Conservation (phyloP, 495 filamentous ascomycete genomes). For the Penicillium nucicola region DNA sequence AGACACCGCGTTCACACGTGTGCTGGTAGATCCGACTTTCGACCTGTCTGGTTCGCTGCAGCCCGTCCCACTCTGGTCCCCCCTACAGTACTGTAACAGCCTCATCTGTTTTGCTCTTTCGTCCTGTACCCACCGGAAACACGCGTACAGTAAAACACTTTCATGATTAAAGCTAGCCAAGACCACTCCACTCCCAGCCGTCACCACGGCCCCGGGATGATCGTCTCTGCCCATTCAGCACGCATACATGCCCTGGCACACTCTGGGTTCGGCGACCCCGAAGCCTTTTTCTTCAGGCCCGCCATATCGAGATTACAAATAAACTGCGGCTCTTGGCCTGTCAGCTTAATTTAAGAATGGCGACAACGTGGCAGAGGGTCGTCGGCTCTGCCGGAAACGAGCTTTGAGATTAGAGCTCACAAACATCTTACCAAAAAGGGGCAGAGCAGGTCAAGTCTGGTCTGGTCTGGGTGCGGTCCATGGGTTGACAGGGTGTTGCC, state of each 20-base stretch:
- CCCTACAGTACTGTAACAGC: too few relatives aligned
- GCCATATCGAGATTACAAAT: not conserved
- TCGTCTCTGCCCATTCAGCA: not conserved
- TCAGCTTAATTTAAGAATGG: not conserved
- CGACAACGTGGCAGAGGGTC: not conserved
- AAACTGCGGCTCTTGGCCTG: not conserved
- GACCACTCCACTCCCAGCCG: constrained; percentile 9
- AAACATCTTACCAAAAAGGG: too few relatives aligned
- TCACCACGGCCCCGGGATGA: constrained; percentile 14
- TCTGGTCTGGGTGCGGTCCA: too few relatives aligned
- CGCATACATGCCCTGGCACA: not conserved
- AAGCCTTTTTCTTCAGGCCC: constrained; percentile 6
- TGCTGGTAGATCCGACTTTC: not conserved
- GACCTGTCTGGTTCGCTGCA: constrained; percentile 3
- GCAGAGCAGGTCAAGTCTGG: too few relatives aligned
- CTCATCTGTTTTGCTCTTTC: not conserved
- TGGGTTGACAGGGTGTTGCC: too few relatives aligned
- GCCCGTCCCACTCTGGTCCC: not conserved
- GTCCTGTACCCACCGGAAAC: too few relatives aligned
- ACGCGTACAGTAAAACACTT: too few relatives aligned
- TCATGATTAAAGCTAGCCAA: constrained; percentile 10
- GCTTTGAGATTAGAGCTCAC: not conserved
- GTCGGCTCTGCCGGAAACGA: not conserved
- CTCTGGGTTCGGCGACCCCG: constrained; percentile 9
- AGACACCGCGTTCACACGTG: not conserved